Base-by-base conservation (phyloP, 2,329 filamentous ascomycete species). In the Cephalotrichum gorgonifer region DNA sequence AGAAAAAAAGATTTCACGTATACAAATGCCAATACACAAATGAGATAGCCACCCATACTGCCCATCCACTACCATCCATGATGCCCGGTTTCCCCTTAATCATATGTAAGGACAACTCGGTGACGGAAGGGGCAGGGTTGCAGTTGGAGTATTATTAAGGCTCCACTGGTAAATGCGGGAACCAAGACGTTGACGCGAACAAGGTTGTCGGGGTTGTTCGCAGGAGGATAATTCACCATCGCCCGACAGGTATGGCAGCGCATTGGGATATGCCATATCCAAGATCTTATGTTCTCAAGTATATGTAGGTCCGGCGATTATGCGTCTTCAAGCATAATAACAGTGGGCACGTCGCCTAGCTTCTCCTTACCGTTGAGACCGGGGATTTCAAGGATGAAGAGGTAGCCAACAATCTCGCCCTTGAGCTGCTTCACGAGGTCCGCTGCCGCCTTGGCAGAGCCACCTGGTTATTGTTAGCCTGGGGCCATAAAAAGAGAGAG, bases 351-450 rank as follows among this genome's bases (percentile, higher is more conserved):
- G 50, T 83, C 84, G 57, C 84, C 81, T 57, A 98, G 85, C 77
- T 95, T 93, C 54, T 89, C 85, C 58, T 88, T 82, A 57, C 93
- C 93, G 64, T 95, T 88, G 57, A 98, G 81, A 69, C 93, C 91
- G 59, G 89, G 85, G 55, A 98, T 85, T 69, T 97, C 91, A 64
- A 97, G 86, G 60, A 98, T 87, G 74, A 98, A 98, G 54, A 96
- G 73, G 70, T 87, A 97, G 58, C 88, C 91, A 51, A 95, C 69
- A 43, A 97, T 74, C n/a, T 80, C 75, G 56, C 90, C 93, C 57
- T 89, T 88, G 55, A 94, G 80, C 68, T 94, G 82, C 65, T 83
- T 76, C 58, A 97, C 87, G 52, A 98, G 84, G 54, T 87, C 79
- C 54, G 87, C 89, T 20, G 89, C 91, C 52, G 91, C 93, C 55